Conservation (phyloP, 192 early-diverging fungal genomes). For the Dissophora ornata region DNA sequence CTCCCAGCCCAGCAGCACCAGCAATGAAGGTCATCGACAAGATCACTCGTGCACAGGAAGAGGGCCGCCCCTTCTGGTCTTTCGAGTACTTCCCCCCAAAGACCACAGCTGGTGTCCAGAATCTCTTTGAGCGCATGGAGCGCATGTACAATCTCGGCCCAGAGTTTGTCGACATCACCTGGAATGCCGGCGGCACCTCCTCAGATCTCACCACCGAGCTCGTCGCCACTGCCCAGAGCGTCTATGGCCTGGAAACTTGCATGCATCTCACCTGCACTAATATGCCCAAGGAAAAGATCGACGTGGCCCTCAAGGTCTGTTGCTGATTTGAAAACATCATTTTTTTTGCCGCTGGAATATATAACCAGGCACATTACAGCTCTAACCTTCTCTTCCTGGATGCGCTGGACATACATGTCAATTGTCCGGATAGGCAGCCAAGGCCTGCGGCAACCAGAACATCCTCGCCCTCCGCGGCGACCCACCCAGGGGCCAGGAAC, state of each 20-base stretch:
- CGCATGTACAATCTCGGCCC: constrained; percentile 92
- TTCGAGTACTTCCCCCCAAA: constrained; percentile 99
- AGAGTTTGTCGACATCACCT: constrained; percentile 96
- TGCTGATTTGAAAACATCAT: no score
- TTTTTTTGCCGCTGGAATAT: no score
- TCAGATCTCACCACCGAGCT: constrained; percentile 93
- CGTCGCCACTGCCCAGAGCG: constrained; percentile 84
- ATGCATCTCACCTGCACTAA: constrained; percentile 99
- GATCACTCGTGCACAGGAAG: constrained; percentile 65
- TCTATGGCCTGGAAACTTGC: constrained; percentile 90
- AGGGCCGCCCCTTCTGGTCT: constrained; percentile 73
- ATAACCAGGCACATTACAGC: no score
- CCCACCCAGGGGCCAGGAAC: constrained; percentile 82
- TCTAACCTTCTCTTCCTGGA: constrained; percentile 4
- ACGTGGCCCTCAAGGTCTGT: constrained; percentile 76
- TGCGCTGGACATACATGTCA: no score
- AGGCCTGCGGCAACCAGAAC: constrained; percentile 89
- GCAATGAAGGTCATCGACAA: constrained; percentile 79
- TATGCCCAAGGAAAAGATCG: constrained; percentile 90
- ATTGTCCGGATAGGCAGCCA: constrained; percentile 82
- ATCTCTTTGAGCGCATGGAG: constrained; percentile 95
- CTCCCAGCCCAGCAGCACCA: neutral
- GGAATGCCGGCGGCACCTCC: constrained; percentile 94
- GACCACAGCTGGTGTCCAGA: constrained; percentile 71
- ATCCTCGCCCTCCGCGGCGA: constrained; percentile 97